Conservation (phyloP, 768 basidiomycete genomes). For the Lactifluus subvellereus region DNA sequence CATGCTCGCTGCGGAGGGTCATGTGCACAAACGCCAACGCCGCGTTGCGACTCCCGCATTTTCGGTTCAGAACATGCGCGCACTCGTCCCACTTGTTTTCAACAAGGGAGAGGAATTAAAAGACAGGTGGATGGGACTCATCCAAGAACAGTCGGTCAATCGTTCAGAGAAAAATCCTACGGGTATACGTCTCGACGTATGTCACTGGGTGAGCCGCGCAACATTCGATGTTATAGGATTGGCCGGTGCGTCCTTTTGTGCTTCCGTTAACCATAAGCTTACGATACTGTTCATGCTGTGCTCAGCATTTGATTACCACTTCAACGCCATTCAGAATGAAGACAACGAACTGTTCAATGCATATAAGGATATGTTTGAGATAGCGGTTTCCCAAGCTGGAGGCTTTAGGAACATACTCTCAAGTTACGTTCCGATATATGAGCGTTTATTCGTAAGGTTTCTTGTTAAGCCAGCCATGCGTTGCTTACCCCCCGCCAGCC, state of each 20-base stretch:
- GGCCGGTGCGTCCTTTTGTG: slow-evolving; percentile 48
- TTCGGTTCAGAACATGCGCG: slow-evolving; percentile 70
- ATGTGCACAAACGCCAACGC: slow-evolving; percentile 73
- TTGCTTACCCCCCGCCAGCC: slow-evolving; percentile 39
- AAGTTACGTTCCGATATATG: slow-evolving; percentile 54
- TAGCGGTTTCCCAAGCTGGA: slow-evolving; percentile 53
- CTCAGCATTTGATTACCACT: slow-evolving; percentile 79
- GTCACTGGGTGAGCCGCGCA: slow-evolving; percentile 73
- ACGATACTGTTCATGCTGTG: not conserved
- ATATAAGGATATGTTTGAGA: slow-evolving; percentile 81
- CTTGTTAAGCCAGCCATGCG: not conserved
- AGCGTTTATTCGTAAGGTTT: slow-evolving; percentile 49
- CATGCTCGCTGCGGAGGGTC: slow-evolving; percentile 74
- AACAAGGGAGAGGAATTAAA: slow-evolving; percentile 57
- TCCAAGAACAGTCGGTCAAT: slow-evolving; percentile 32
- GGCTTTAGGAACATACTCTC: slow-evolving; percentile 42
- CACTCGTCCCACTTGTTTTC: slow-evolving; percentile 67
- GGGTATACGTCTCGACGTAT: slow-evolving; percentile 57
- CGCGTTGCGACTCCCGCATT: slow-evolving; percentile 74
- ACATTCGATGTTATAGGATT: slow-evolving; percentile 90
- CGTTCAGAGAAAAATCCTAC: slow-evolving; percentile 10
- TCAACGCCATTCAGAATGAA: slow-evolving; percentile 76
- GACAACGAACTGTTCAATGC: slow-evolving; percentile 72
- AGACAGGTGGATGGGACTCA: slow-evolving; percentile 53
- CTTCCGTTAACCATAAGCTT: not conserved